A percentile compares a stretch with the other conserved stretches of the same genome.
Conservation (phyloP, 2,329 filamentous ascomycete genomes). For the Aspergillus pseudoglaucus region DNA sequence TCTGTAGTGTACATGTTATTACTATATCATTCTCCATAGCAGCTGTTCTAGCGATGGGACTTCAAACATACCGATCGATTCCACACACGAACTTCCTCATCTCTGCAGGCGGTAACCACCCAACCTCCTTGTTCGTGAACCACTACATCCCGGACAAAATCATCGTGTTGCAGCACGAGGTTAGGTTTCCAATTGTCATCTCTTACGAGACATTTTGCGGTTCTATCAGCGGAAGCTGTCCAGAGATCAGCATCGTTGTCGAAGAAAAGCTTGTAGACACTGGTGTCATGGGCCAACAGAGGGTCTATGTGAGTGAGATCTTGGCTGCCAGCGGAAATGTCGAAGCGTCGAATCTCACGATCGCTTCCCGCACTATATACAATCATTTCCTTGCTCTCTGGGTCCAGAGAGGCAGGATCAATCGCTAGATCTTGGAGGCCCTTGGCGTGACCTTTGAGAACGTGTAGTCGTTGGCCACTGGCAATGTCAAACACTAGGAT, state of each 20-base stretch:
- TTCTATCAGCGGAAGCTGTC: slow-evolving; percentile 90
- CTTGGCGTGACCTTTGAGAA: slow-evolving; percentile 69
- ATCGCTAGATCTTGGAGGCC: slow-evolving; percentile 73
- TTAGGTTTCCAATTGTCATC: slow-evolving; percentile 63
- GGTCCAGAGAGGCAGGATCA: slow-evolving; percentile 57
- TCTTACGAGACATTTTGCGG: slow-evolving; percentile 70
- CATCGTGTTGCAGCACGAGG: slow-evolving; percentile 69
- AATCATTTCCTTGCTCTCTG: slow-evolving; percentile 37
- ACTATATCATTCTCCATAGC: not conserved
- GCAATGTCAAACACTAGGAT: slow-evolving; percentile 76
- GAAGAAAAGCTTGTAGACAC: slow-evolving; percentile 74
- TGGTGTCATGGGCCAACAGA: slow-evolving; percentile 81
- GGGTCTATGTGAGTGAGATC: slow-evolving; percentile 53
- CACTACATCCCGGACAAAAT: slow-evolving; percentile 80
- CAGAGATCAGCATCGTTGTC: slow-evolving; percentile 70
- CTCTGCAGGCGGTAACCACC: slow-evolving; percentile 80
- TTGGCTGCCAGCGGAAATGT: slow-evolving; percentile 23
- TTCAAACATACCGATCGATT: slow-evolving; percentile 48
- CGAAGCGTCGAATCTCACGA: slow-evolving; percentile 66
- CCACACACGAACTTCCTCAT: slow-evolving; percentile 91
- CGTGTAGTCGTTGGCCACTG: slow-evolving; percentile 63
- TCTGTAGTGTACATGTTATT: slow-evolving; percentile 37
- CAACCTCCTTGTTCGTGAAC: slow-evolving; percentile 63
- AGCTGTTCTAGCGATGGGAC: not conserved
- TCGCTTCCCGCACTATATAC: slow-evolving; percentile 78